A percentile compares a stretch with the other conserved stretches of the same genome.
phyloP scores from a whole-genome alignment of 1,284 basidiomycete species.

The Malassezia psittaci region DNA sequence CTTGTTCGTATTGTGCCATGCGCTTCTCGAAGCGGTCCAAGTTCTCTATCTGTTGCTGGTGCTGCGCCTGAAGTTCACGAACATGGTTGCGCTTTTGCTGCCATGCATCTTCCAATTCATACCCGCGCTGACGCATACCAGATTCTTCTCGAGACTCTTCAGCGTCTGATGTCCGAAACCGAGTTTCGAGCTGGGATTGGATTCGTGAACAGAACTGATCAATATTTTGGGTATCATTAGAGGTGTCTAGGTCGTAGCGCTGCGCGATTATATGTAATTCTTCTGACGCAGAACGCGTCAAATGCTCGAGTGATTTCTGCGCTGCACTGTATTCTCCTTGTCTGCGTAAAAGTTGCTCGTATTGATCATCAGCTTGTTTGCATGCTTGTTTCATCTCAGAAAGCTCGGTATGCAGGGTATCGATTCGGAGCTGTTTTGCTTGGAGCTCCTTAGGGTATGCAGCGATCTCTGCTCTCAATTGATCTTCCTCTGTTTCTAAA shows the following conservation, averaged over 20 bases:
- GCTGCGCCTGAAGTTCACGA: constrained; percentile 3
- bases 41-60: background rate
- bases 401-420: background rate
- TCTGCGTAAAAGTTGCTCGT: constrained; percentile 7
- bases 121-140: background rate
- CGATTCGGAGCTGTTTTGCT: background rate
- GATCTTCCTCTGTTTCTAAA: constrained; percentile 48
- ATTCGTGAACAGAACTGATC: background rate
- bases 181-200: background rate
- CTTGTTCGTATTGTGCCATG: background rate
- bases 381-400: background rate
- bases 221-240: background rate
- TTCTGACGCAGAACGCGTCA: background rate
- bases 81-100: background rate
- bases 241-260: background rate
- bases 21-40: constrained; percentile 1
- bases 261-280: background rate
- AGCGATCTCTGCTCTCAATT: constrained; percentile 31
- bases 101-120: background rate
- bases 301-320: constrained; percentile 24
- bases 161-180: background rate
- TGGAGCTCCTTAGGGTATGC: constrained; percentile 17
- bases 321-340: constrained; percentile 11
- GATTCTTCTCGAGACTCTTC: background rate
- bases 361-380: background rate